Conservation (phyloP, 2,329 filamentous ascomycete genomes). For the Pseudocercospora macadamiae region DNA sequence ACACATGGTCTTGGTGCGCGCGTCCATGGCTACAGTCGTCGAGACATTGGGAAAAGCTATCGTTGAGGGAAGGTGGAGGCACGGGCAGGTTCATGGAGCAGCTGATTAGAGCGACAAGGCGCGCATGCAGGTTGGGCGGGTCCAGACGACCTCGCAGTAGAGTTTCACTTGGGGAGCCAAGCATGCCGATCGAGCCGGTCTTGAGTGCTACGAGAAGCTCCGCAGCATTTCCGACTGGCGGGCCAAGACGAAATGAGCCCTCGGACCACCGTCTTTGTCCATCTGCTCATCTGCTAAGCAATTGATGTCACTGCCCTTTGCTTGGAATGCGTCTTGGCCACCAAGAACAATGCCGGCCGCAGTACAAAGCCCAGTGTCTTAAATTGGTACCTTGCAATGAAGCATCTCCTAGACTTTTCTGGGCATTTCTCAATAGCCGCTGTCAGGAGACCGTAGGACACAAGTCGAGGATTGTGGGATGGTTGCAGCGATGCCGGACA, state of each 20-base stretch:
- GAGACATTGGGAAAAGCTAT: constrained; percentile 9
- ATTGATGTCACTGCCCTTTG: background rate
- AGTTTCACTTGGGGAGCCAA: background rate
- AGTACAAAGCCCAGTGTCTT: background rate
- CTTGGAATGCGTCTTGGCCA: constrained; percentile 4
- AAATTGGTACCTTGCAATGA: background rate
- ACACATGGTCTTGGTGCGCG: constrained; percentile 31
- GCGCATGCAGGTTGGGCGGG: constrained; percentile 2
- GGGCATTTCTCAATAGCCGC: background rate
- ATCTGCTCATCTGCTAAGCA: background rate
- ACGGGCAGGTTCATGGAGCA: constrained; percentile 4
- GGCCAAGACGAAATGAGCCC: background rate
- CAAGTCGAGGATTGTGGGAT: background rate
- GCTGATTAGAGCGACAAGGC: background rate
- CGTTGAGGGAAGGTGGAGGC: constrained; percentile 6
- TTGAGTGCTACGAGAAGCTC: background rate
- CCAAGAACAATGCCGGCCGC: background rate
- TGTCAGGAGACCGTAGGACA: constrained; percentile 1
- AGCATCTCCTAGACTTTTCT: background rate
- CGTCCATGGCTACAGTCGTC: constrained; percentile 25
- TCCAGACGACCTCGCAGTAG: too few species aligned
- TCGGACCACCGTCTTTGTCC: background rate
- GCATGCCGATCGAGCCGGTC: background rate
- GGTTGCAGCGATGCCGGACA: background rate
- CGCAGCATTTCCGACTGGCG: background rate